Evolutionary conservation across 2,329 filamentous ascomycete genomes (phyloP), one percentile per base, ranked within the genome.

Genomic region (Exutisphaerella laricina): DNA sequence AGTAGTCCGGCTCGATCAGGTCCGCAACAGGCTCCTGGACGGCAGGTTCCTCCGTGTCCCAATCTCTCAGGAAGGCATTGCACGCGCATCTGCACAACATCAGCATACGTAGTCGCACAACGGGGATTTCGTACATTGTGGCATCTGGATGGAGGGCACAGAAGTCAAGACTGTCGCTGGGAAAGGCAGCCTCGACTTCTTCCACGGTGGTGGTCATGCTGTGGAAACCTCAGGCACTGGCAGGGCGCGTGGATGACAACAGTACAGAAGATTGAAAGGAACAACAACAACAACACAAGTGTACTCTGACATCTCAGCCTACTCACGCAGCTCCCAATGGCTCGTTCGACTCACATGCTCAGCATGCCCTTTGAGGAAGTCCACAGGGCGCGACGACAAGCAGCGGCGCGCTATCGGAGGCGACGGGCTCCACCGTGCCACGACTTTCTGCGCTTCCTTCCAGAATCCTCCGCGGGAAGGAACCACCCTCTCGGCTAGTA

Each of bases 1-100:
- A 63, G 51, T 70, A 63, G 37, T 61, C 58, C n/a, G 56, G 56
- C 43, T 58, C 54, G 4, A 49, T 48, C 14, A 52, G 37, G 6
- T 34, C 44, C 28, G 37, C 26, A 37, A 40, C 40, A 28, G 20
- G 21, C 43, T 40, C 6, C 26, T 32, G 44, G 13, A 29, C 26
- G 1, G 41, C 25, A 4, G 42, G 29, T 35, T 42, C 45, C 6
- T 46, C 28, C 18, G 48, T 31, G 14, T 45, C 39, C 50, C 52
- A 55, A 16, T 53, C 44, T 35, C 38, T 48, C 8, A 49, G 32
- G 46, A 51, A 51, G 32, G 43, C 44, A 35, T 50, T 43, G 39
- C 48, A 51, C 9, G 42, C 28, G 37, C 48, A 51, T 20, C 49
- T 51, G 20, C 7, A 9, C 14, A 8, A 10, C n/a, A n/a, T n/a